Evolutionary conservation across 768 basidiomycete genomes (phyloP), one percentile per base, ranked within the genome.

Genomic region (Hydnomerulius pinastri): DNA sequence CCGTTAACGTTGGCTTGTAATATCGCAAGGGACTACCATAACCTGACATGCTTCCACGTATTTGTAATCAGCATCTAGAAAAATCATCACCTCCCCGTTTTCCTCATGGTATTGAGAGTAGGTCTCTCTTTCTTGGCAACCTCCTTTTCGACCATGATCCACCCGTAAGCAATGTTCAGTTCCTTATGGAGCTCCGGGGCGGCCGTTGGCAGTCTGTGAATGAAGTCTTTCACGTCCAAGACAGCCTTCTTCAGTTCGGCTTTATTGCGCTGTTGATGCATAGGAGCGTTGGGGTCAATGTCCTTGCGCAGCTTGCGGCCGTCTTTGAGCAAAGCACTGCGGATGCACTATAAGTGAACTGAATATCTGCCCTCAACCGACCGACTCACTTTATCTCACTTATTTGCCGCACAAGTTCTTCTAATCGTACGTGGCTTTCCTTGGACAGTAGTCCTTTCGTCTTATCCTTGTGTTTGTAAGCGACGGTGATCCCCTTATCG

Each of bases 341-440:
- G 25, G 24, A 15, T 6, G 37, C 21, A 36, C n/a, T 18, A 21
- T 49, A 10, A 54, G 24, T 40, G n/a, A 32, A 35, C 30, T 6
- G 36, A 9, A 28, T 20, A 4, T n/a, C 9, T 12, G 25, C 11
- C 42, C 2, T 11, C 7, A 4, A 17, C 7, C 11, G 1, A 28
- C 12, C 3, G 28, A 64, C 71, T 50, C 48, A 78, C 79, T 11
- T 67, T n/a, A 71, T 55, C 28, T 59, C 48, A 3, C 51, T 75
- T 43, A 64, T 53, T 24, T 65, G 64, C 35, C 58, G 55, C 7
- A 55, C 59, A 12, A 73, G 33, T 33, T 58, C 60, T 28, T 77
- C 77, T 2, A 76, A 60, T 25, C 63, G 64, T 13, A 71, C 63
- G 43, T 75, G 71, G 21, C 46, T 45, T n/a, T 59, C 69, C 10